These are phyloP conservation scores for Hyaloscypha hepaticicola DNA, from an alignment of 495 filamentous ascomycete genomes.

Conservation along the genomic window DNA sequence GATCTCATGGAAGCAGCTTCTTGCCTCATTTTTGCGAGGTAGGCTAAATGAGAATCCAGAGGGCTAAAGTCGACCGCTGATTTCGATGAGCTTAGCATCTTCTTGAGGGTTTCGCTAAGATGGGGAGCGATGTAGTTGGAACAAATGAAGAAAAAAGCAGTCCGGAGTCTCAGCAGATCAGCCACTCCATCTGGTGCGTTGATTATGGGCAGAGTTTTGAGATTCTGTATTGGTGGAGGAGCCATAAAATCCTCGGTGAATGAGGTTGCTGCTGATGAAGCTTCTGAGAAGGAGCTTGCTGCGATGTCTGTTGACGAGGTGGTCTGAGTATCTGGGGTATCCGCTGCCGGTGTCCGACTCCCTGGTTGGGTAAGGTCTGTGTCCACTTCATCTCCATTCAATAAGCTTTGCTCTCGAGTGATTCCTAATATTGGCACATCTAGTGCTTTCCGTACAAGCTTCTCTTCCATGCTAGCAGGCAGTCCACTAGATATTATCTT, in stretches of 20 bases:
- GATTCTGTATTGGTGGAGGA: constrained; percentile 27
- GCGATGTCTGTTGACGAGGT: constrained; percentile 39
- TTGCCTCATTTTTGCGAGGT: constrained; percentile 61
- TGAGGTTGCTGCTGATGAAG: constrained; percentile 46
- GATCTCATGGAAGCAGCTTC: constrained; percentile 67
- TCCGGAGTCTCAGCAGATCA: constrained; percentile 69
- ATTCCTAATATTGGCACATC: constrained; percentile 68
- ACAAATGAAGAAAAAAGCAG: constrained; percentile 73
- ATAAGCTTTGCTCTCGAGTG: constrained; percentile 47
- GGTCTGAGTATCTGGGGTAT: constrained; percentile 40
- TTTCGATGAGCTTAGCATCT: constrained; percentile 44
- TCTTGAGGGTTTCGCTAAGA: constrained; percentile 49
- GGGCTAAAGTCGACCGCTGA: constrained; percentile 65
- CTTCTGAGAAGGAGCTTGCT: constrained; percentile 40
- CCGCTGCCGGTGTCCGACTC: constrained; percentile 30
- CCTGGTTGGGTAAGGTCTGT: constrained; percentile 37
- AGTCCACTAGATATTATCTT: constrained; percentile 63
- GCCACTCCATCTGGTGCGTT: constrained; percentile 49
- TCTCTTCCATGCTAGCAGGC: constrained; percentile 81
- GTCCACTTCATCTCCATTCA: constrained; percentile 27
- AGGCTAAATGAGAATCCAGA: constrained; percentile 63
- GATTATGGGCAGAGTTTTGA: constrained; percentile 43
- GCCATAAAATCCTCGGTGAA: constrained; percentile 25
- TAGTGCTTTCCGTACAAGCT: constrained; percentile 73
- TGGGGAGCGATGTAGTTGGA: constrained; percentile 63